Conservation (phyloP, 768 basidiomycete species). For the Collybiopsis confluens region DNA sequence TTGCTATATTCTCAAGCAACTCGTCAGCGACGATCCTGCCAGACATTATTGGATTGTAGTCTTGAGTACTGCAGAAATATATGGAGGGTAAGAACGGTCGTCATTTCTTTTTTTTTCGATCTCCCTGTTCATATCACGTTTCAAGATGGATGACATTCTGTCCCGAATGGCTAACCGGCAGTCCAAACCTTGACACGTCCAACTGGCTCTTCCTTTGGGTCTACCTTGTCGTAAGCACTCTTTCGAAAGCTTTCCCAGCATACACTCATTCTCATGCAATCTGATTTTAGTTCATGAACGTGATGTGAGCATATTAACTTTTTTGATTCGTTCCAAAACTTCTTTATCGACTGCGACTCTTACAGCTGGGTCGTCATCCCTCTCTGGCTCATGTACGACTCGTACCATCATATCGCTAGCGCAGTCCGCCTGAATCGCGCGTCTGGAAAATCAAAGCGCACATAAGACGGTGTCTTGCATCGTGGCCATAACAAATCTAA, state of each 20-base stretch:
- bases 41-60: slow-evolving; percentile 80
- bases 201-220: slow-evolving; percentile 75
- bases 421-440: slow-evolving; percentile 49
- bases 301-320: slow-evolving; percentile 46
- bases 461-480: neutral
- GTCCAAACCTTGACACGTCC: slow-evolving; percentile 65
- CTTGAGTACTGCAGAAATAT: slow-evolving; percentile 70
- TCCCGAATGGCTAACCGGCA: slow-evolving; percentile 81
- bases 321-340: neutral
- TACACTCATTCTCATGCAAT: neutral
- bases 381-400: slow-evolving; percentile 71
- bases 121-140: neutral
- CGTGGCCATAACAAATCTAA: too few species aligned
- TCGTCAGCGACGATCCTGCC: slow-evolving; percentile 60
- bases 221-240: slow-evolving; percentile 65
- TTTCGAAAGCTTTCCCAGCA: neutral
- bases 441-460: slow-evolving; percentile 26
- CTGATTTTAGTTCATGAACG: slow-evolving; percentile 66
- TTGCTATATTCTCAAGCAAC: slow-evolving; percentile 64
- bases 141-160: slow-evolving; percentile 86
- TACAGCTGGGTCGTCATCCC: slow-evolving; percentile 79
- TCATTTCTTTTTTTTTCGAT: neutral
- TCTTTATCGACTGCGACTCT: slow-evolving; percentile 5
- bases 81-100: slow-evolving; percentile 60
- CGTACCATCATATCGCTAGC: slow-evolving; percentile 64